A percentile compares a stretch with the other conserved stretches of the same genome.
Evolutionary conservation across 176 grass and related monocot species (phyloP).

Genomic region (Echinochloa phyllopogon): DNA sequence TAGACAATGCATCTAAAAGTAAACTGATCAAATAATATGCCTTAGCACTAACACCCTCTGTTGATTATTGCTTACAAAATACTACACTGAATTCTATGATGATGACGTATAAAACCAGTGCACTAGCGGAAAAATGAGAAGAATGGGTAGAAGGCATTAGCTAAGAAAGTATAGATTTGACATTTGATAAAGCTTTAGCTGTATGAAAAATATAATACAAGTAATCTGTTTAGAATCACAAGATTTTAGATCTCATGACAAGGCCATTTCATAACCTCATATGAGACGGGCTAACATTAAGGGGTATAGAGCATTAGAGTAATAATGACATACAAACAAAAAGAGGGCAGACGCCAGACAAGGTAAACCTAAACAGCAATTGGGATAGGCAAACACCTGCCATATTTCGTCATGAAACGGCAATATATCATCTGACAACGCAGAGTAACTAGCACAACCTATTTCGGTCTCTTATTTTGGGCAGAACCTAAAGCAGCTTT

Average conservation of each 20-base stretch:
- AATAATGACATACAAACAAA: not conserved
- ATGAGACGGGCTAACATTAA: not conserved
- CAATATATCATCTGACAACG: not conserved
- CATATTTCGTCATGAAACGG: not conserved
- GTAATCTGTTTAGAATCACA: not conserved
- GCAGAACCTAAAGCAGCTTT: not conserved
- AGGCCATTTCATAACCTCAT: not conserved
- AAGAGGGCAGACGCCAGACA: not conserved
- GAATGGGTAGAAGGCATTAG: not conserved
- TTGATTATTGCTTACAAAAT: not conserved
- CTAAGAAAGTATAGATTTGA: not conserved
- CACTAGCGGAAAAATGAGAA: not conserved
- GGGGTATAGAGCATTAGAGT: not conserved
- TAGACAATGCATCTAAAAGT: not conserved
- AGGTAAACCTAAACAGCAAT: slow-evolving; percentile 9
- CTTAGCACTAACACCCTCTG: not conserved
- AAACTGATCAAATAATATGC: not conserved
- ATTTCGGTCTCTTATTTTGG: not conserved
- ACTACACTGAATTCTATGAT: not conserved
- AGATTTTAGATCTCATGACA: not conserved
- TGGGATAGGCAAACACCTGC: not conserved
- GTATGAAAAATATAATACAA: slow-evolving; percentile 11
- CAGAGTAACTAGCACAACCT: not conserved
- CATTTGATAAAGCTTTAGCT: not conserved
- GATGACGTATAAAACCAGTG: not conserved